Evolutionary conservation across 345 rosid species (phyloP).

Genomic region (Rhodamnia argentea): DNA sequence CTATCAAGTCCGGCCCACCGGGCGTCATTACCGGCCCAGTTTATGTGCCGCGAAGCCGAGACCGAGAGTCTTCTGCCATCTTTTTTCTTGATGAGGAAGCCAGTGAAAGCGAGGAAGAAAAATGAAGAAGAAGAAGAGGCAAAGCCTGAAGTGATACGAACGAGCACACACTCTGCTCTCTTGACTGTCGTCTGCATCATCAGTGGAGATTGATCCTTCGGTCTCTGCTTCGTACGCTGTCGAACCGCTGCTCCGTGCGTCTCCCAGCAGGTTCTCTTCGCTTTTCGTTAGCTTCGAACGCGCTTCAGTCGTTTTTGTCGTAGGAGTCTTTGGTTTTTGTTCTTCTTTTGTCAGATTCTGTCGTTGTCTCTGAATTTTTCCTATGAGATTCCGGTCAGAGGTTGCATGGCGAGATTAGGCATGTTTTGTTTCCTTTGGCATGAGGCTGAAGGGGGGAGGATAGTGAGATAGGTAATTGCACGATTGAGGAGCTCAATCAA

Average conservation of each 20-base stretch:
- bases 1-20: neutral
- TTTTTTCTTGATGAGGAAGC: neutral
- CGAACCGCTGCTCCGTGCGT: neutral
- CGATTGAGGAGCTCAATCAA: neutral
- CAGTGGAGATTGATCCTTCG: neutral
- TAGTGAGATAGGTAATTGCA: neutral
- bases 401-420: neutral
- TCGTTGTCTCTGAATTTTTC: neutral
- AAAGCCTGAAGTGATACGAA: neutral
- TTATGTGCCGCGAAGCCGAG: neutral
- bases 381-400: neutral
- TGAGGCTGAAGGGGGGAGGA: neutral
- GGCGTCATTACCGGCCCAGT: neutral
- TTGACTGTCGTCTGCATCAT: neutral
- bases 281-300: neutral
- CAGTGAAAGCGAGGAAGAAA: neutral
- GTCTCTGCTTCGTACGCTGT: neutral
- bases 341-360: neutral
- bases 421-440: neutral
- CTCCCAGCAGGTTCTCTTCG: neutral
- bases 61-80: neutral
- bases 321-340: too few relatives aligned
- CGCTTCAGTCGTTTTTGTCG: neutral
- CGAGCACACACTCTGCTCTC: neutral
- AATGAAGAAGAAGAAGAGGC: neutral